Conservation (phyloP, 2,329 filamentous ascomycete species). For the Dothistroma pini region DNA sequence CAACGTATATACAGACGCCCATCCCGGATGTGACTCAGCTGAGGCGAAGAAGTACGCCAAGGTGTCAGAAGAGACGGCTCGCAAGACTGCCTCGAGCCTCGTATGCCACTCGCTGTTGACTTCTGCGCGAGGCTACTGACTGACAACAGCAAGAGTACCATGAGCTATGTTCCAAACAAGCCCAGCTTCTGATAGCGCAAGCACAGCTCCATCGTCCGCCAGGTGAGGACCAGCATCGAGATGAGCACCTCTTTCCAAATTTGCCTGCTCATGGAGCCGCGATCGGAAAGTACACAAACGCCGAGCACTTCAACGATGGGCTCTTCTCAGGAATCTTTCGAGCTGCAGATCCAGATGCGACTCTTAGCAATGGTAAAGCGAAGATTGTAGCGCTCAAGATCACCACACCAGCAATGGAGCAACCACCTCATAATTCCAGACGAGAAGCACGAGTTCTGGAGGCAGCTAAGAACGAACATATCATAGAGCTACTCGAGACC, state of each 20-base stretch:
- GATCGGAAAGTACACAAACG: constrained; percentile 56
- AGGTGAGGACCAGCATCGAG: constrained; percentile 17
- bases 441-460: constrained; percentile 74
- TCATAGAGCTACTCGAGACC: constrained; percentile 67
- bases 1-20: constrained; percentile 46
- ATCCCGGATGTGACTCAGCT: constrained; percentile 43
- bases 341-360: constrained; percentile 44
- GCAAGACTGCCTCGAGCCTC: constrained; percentile 54
- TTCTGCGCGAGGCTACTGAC: constrained; percentile 28
- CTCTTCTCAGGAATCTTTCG: constrained; percentile 82
- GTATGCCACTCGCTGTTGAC: constrained; percentile 41
- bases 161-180: constrained; percentile 36
- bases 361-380: constrained; percentile 10
- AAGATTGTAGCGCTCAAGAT: constrained; percentile 73
- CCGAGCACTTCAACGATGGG: constrained; percentile 59
- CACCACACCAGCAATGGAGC: constrained; percentile 67
- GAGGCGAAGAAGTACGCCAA: constrained; percentile 59
- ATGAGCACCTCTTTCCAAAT: constrained; percentile 34
- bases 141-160: constrained; percentile 55
- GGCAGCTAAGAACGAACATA: constrained; percentile 53
- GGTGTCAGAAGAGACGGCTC: constrained; percentile 62
- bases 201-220: constrained; percentile 30
- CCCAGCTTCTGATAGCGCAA: constrained; percentile 29
- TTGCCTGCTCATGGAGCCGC: constrained; percentile 36
- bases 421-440: constrained; percentile 76